Percentiles rank a stretch among this genome's conserved stretches.
Conservation (phyloP, 2,329 filamentous ascomycete genomes). For the Verticillium albo-atrum region DNA sequence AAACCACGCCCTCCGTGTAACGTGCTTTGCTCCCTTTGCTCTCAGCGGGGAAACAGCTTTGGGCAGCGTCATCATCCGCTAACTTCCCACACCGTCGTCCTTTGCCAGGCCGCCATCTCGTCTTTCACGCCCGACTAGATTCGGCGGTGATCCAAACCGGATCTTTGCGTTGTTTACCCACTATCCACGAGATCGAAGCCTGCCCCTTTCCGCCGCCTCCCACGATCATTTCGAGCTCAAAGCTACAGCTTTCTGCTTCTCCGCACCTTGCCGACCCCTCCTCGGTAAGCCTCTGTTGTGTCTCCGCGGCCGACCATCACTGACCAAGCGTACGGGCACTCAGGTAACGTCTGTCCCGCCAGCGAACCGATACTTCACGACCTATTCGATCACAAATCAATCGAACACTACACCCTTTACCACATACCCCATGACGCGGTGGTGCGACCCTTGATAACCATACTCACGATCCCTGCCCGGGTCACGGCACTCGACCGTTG, state of each 20-base stretch:
- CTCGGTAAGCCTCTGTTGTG: background rate
- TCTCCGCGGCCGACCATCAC: background rate
- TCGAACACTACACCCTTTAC: conserved; percentile 16
- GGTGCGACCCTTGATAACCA: background rate
- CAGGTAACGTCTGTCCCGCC: background rate
- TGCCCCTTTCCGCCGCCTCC: background rate
- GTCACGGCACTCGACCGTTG: conserved; percentile 60
- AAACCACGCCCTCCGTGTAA: background rate
- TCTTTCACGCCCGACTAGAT: background rate
- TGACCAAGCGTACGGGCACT: background rate
- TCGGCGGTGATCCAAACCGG: background rate
- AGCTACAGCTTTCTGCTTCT: background rate
- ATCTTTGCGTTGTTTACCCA: background rate
- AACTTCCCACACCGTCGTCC: background rate
- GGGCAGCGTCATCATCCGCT: conserved; percentile 2
- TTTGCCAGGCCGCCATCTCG: background rate
- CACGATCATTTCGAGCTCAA: background rate
- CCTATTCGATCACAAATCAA: conserved; percentile 8
- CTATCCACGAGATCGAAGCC: background rate
- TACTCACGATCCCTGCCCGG: conserved; percentile 54
- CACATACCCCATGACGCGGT: background rate
- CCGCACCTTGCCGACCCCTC: background rate
- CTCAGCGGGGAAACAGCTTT: background rate
- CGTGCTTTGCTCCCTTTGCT: background rate
- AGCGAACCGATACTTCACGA: background rate